phyloP scores from a whole-genome alignment of 495 filamentous ascomycete genomes.

The Podospora tetraspora region DNA sequence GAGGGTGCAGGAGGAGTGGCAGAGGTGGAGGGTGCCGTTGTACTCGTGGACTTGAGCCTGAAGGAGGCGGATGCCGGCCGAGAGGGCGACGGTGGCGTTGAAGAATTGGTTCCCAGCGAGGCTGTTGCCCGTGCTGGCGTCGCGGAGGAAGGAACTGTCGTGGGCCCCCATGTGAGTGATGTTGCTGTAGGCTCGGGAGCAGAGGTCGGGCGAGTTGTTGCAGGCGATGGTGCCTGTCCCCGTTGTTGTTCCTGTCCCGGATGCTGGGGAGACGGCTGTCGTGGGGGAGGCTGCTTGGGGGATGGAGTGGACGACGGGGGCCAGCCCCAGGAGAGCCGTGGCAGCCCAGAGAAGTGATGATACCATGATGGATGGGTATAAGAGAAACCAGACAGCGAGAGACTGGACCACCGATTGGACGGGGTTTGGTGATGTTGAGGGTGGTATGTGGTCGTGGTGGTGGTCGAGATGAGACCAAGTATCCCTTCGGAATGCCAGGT shows the following conservation, averaged over 20 bases:
- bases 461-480: neutral
- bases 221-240: slow-evolving; percentile 39
- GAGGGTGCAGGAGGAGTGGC: slow-evolving; percentile 60
- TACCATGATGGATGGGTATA: slow-evolving; percentile 3
- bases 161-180: slow-evolving; percentile 67
- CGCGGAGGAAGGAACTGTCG: slow-evolving; percentile 60
- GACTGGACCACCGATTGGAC: neutral
- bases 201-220: slow-evolving; percentile 63
- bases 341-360: slow-evolving; percentile 3
- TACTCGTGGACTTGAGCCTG: slow-evolving; percentile 62
- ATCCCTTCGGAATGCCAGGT: neutral
- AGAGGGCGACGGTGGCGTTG: slow-evolving; percentile 58
- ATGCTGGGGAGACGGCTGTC: neutral
- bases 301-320: slow-evolving; percentile 3
- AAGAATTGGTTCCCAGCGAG: slow-evolving; percentile 62
- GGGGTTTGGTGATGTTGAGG: too few relatives aligned
- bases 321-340: slow-evolving; percentile 9
- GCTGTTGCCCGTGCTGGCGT: slow-evolving; percentile 46
- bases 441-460: neutral
- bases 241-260: slow-evolving; percentile 3
- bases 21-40: slow-evolving; percentile 51
- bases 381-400: neutral
- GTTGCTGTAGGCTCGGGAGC: slow-evolving; percentile 56
- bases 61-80: slow-evolving; percentile 63
- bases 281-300: slow-evolving; percentile 3